Percentiles rank a stretch among this genome's conserved stretches.
Evolutionary conservation across 106 monocot species (phyloP).

Genomic region (Platanthera zijinensis): DNA sequence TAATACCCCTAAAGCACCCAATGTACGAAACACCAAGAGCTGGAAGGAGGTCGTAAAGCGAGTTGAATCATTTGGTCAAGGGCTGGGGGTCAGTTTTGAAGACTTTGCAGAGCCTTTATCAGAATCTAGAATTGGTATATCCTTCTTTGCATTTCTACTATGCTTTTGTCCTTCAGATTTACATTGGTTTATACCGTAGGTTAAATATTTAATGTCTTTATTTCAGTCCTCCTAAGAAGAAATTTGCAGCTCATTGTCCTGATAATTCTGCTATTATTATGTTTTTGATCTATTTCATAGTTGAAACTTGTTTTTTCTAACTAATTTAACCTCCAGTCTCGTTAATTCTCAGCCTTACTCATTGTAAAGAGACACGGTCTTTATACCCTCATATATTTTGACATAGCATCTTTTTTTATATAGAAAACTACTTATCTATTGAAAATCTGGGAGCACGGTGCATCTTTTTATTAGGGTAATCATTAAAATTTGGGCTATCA

Average conservation of each 20-base stretch:
- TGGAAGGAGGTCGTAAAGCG: constrained; percentile 81
- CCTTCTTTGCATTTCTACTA: background rate
- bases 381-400: background rate
- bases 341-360: background rate
- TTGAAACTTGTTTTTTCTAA: background rate
- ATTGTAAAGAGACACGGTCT: background rate
- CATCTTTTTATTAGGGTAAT: background rate
- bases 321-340: background rate
- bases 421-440: background rate
- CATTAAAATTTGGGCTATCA: background rate
- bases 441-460: background rate
- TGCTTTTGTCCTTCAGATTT: background rate
- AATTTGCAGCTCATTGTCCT: background rate
- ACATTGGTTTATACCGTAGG: background rate
- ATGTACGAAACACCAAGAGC: constrained; percentile 45
- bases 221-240: background rate
- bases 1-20: constrained; percentile 24
- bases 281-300: background rate
- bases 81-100: constrained; percentile 36
- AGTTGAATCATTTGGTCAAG: constrained; percentile 56
- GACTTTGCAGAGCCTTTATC: constrained; percentile 17
- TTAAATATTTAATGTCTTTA: background rate
- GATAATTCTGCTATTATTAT: background rate
- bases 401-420: background rate
- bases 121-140: constrained; percentile 33